phyloP scores from a whole-genome alignment of 73 alveolate genomes.

The Urostyla sp. region DNA sequence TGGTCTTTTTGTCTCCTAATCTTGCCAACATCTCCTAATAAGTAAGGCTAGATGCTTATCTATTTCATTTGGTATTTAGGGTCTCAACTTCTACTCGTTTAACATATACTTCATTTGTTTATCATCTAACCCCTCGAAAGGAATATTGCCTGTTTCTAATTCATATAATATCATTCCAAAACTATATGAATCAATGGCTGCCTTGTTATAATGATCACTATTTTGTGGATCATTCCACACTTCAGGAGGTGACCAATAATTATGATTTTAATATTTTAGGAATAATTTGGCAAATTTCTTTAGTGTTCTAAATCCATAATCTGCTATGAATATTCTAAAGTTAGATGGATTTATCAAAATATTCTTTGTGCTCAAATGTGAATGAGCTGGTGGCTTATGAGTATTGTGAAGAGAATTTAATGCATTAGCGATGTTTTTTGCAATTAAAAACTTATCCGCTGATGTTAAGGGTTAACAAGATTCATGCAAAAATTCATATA shows the following conservation, averaged over 20 bases:
- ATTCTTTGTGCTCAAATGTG: slow-evolving; percentile 45
- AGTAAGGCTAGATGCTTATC: slow-evolving; percentile 14
- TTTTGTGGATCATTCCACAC: slow-evolving; percentile 47
- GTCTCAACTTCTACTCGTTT: slow-evolving; percentile 37
- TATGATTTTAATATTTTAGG: slow-evolving; percentile 8
- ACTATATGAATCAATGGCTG: slow-evolving; percentile 28
- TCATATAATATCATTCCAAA: slow-evolving; percentile 57
- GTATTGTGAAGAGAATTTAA: slow-evolving; percentile 6
- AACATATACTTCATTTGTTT: slow-evolving; percentile 35
- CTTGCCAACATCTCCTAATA: slow-evolving; percentile 54
- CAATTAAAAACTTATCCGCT: slow-evolving; percentile 24
- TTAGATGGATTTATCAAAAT: slow-evolving; percentile 36
- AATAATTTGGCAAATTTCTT: slow-evolving; percentile 50
- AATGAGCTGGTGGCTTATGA: slow-evolving; percentile 53
- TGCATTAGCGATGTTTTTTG: slow-evolving; percentile 41
- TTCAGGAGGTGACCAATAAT: slow-evolving; percentile 55
- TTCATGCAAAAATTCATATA: slow-evolving; percentile 27
- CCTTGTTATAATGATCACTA: slow-evolving; percentile 14
- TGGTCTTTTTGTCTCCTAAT: slow-evolving; percentile 32
- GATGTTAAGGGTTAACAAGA: slow-evolving; percentile 10
- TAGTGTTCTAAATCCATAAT: slow-evolving; percentile 38
- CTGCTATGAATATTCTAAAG: slow-evolving; percentile 31
- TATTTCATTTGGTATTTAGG: slow-evolving; percentile 31
- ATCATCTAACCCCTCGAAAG: slow-evolving; percentile 51
- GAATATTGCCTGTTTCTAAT: slow-evolving; percentile 52